A percentile compares a stretch with the other conserved stretches of the same genome.
phyloP scores from a whole-genome alignment of 1,139 yeast species.

The Diutina mesorugosa region DNA sequence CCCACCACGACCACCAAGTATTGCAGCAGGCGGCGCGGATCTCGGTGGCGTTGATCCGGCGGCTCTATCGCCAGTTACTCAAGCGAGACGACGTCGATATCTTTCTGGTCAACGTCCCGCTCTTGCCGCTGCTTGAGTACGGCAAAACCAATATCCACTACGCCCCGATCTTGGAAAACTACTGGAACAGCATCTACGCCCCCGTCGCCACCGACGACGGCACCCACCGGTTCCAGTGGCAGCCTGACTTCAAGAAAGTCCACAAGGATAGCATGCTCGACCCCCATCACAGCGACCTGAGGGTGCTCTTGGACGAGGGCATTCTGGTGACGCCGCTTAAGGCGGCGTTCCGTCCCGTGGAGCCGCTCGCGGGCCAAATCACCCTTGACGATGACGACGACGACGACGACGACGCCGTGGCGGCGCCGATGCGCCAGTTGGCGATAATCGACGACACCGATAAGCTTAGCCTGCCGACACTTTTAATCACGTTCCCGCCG shows the following conservation, averaged over 20 bases:
- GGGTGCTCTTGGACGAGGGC: slow-evolving; percentile 39
- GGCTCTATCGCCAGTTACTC: slow-evolving; percentile 49
- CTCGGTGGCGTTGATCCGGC: slow-evolving; percentile 47
- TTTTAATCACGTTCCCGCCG: not conserved
- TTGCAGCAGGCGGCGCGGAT: slow-evolving; percentile 57
- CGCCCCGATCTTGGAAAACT: slow-evolving; percentile 68
- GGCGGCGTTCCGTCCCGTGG: slow-evolving; percentile 54
- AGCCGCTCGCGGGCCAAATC: slow-evolving; percentile 46
- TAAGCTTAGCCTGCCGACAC: not conserved
- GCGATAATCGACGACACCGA: slow-evolving; percentile 12
- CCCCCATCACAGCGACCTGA: slow-evolving; percentile 41
- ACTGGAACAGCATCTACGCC: slow-evolving; percentile 55
- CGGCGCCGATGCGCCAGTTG: slow-evolving; percentile 46
- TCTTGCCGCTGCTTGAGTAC: slow-evolving; percentile 35
- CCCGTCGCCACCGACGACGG: slow-evolving; percentile 17
- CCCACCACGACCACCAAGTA: slow-evolving; percentile 38
- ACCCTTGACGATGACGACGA: slow-evolving; percentile 12
- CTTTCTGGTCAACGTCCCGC: slow-evolving; percentile 77
- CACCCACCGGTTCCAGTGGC: slow-evolving; percentile 47
- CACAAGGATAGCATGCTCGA: slow-evolving; percentile 46
- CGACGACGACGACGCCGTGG: slow-evolving; percentile 11
- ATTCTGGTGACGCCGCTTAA: slow-evolving; percentile 71
- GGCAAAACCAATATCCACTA: slow-evolving; percentile 48
- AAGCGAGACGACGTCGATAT: slow-evolving; percentile 40
- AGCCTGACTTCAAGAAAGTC: slow-evolving; percentile 66